phyloP scores from a whole-genome alignment of 495 filamentous ascomycete species.

The Baudoinia panamericana region DNA sequence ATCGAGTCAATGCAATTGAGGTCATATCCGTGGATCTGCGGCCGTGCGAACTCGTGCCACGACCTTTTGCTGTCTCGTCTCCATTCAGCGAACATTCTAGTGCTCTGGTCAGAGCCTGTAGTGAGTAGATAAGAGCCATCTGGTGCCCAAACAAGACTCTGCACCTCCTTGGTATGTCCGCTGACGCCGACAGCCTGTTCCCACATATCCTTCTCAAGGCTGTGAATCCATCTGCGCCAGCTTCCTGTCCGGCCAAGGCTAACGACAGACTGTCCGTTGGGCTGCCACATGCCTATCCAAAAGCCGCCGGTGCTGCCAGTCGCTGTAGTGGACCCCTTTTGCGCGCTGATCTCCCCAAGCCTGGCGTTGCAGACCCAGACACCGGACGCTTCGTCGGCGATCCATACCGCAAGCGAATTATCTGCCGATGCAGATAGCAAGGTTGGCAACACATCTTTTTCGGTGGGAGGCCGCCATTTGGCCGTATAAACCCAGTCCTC shows the following conservation, averaged over 20 bases:
- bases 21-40: slow-evolving; percentile 97
- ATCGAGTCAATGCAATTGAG: slow-evolving; percentile 83
- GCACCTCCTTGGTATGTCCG: slow-evolving; percentile 70
- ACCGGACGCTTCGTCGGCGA: slow-evolving; percentile 64
- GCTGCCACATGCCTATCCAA: slow-evolving; percentile 91
- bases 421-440: slow-evolving; percentile 89
- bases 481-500: slow-evolving; percentile 96
- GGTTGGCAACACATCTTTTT: slow-evolving; percentile 39
- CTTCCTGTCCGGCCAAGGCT: slow-evolving; percentile 83
- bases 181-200: slow-evolving; percentile 60
- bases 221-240: slow-evolving; percentile 70
- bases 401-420: slow-evolving; percentile 88
- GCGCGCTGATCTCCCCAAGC: slow-evolving; percentile 82
- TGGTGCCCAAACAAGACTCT: slow-evolving; percentile 70
- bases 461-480: slow-evolving; percentile 45
- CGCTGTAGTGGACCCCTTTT: slow-evolving; percentile 89
- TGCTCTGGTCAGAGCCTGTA: slow-evolving; percentile 85
- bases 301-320: slow-evolving; percentile 93
- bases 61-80: slow-evolving; percentile 38
- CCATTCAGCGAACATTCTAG: slow-evolving; percentile 85
- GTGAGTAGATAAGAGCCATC: slow-evolving; percentile 76
- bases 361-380: slow-evolving; percentile 77
- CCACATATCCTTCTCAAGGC: slow-evolving; percentile 50
- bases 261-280: slow-evolving; percentile 55
- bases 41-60: slow-evolving; percentile 93